Base-by-base conservation (phyloP, 1,139 yeast genomes). In the Candida albicans region DNA sequence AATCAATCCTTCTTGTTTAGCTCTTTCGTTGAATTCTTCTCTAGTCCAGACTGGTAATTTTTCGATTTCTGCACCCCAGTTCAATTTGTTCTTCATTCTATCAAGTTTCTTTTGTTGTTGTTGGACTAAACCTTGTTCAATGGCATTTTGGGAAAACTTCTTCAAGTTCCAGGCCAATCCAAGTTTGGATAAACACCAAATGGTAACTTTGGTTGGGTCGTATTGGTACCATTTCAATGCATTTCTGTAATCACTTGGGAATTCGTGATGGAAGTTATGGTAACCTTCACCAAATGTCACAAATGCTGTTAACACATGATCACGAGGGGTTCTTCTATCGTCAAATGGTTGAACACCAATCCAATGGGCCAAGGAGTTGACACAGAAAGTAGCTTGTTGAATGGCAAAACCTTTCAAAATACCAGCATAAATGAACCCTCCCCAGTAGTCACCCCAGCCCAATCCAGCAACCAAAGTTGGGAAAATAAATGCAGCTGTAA, bases 251-350 rank as follows among this genome's bases (percentile, higher is more conserved):
- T 93, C 99, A 38, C 95, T 82, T 55, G 99, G 99, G 81, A 91
- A 93, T 75, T 95, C 98, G 73, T 93, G 99, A 72, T 93, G 99
- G 84, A 93, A 93, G 75, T 93, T 93, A 72, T 93, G 99, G 80
- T 93, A 91, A 48, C 99, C 99, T 75, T 93, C 99, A 64, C 99
- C 99, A 58, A 93, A 87, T 10, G 99, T 93, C 48, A 89, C 96
- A 49, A 93, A 70, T 7, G 99, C 99, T 49, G 99, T 93, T 53
- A 93, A 67, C 58, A 84, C 82, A 70, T 93, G 97, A 70, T 93
- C 98, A 69, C 99, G 82, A 53, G 99, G 98, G 33, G 98, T 88
- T 75, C 96, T 85, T 67, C 91, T 84, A 71, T 93, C 99, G 65
- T 93, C 99, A 60, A 93, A 93, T 35, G 99, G 99, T 73, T 93